Base-by-base conservation (phyloP, 139 green algal genomes). In the Diplosphaera chodatii region DNA sequence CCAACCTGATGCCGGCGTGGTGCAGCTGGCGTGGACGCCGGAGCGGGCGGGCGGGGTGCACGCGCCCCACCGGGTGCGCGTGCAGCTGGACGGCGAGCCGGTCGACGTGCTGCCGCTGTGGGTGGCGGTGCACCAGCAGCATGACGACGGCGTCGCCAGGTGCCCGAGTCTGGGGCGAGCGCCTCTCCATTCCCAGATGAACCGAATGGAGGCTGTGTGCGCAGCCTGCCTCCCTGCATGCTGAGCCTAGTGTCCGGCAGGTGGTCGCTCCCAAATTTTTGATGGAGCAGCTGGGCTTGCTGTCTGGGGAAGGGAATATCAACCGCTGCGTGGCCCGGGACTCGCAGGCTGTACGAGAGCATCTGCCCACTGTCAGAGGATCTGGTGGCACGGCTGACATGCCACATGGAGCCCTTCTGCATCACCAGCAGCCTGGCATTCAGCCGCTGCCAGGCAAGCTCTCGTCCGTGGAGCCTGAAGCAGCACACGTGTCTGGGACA, bases 291-390 rank as follows among this genome's bases (percentile, higher is more conserved):
- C n/a, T n/a, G n/a, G n/a, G n/a, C n/a, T n/a, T n/a, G n/a, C n/a
- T n/a, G n/a, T n/a, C n/a, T n/a, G n/a, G n/a, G n/a, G n/a, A n/a
- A n/a, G n/a, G n/a, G n/a, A n/a, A n/a, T n/a, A n/a, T n/a, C n/a
- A n/a, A n/a, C 3, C 23, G 6, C 40, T 37, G 8, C 2, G 25
- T 27, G 4, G 31, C 37, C 21, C 33, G 55, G 23, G 15, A 3
- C 15, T 20, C 23, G 27, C 71, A 84, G 80, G 40, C 66, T 87
- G n/a, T 85, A 77, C 71, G 79, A 86, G 67, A 78, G 62, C n/a
- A 69, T 77, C 3, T 32, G 68, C 2, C 74, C 75, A n/a, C 40
- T 87, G 48, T 40, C 74, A 10, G 34, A 48, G 22, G 72, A 75
- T 16, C 2, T 86, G 5, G 62, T 83, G 37, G 64, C 67, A 3